Base-by-base conservation (phyloP, 2,329 filamentous ascomycete species). In the Aspergillus awamori region DNA sequence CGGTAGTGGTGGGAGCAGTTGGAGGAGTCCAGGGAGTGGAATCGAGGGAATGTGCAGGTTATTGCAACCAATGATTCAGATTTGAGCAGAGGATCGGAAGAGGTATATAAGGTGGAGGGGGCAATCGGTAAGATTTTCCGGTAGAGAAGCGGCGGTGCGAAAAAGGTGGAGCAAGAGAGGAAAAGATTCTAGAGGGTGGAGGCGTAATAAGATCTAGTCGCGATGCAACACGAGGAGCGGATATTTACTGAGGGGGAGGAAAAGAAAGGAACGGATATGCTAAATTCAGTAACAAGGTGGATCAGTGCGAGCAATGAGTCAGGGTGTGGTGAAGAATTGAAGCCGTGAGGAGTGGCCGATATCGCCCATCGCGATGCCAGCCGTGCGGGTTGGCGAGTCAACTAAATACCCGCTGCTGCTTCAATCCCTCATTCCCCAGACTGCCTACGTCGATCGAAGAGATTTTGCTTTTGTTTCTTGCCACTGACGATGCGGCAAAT, bases 291-390 rank as follows among this genome's bases (percentile, higher is more conserved):
- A 59, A 59, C n/a, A 13, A 60, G 22, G 47, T 61, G 59, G 59
- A 55, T 45, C 39, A 48, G 28, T 51, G 53, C 48, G 33, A 36
- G 33, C 33, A 36, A 48, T 63, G 61, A 63, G 45, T 61, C 53
- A 57, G 57, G 57, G 41, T 36, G 36, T 33, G 33, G 45, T 43
- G 17, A 28, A 58, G 57, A 30, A 49, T 7, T 45, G 43, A 55
- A 20, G 53, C 56, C 53, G 61, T 53, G 54, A 33, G 38, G 17
- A 45, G 24, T 43, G 69, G 63, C 70, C 72, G 71, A 73, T 72
- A 72, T 74, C 72, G 72, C 72, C 58, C 51, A 63, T 57, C 53
- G 26, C 45, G 45, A 24, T 13, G 24, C 24, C 48, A 49, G 43
- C 17, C 48, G 28, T 24, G 41, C 20, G 41, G 41, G 20, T 39